These are phyloP conservation scores for Populus simonii DNA, from an alignment of 345 rosid genomes.

Conservation along the genomic window DNA sequence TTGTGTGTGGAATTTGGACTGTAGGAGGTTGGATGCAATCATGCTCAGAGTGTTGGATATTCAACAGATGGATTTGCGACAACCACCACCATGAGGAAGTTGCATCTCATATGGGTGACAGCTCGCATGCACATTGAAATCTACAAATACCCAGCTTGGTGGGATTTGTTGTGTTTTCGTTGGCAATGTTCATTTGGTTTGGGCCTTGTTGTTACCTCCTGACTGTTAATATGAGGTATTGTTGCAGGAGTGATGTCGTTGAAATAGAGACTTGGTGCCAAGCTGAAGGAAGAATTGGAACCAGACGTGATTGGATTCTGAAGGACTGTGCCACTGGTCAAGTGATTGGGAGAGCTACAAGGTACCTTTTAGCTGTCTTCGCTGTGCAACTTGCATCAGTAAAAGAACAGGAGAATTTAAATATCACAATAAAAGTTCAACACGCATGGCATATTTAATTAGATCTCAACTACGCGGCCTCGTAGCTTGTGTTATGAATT, in stretches of 20 bases:
- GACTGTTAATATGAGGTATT: conserved; percentile 7
- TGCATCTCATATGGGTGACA: conserved; percentile 99
- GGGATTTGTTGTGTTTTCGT: conserved; percentile 7
- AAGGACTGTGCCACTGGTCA: conserved; percentile 62
- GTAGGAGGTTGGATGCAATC: conserved; percentile 94
- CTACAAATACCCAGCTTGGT: conserved; percentile 94
- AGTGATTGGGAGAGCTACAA: conserved; percentile 91
- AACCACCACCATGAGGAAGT: conserved; percentile 75
- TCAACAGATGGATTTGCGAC: conserved; percentile 94
- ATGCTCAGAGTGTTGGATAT: conserved; percentile 84
- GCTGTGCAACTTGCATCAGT: not conserved
- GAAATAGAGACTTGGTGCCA: conserved; percentile 99
- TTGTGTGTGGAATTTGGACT: conserved; percentile 1
- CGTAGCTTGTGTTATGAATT: not conserved
- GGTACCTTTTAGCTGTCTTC: conserved; percentile 36
- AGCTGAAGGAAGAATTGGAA: conserved; percentile 87
- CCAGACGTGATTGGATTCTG: conserved; percentile 92
- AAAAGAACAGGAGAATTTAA: too few relatives aligned
- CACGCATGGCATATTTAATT: not conserved
- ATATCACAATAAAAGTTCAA: too few relatives aligned
- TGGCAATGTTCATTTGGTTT: not conserved
- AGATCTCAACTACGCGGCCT: not conserved
- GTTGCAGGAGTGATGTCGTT: conserved; percentile 82
- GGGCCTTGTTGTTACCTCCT: not conserved
- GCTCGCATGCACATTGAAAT: conserved; percentile 97